Evolutionary conservation across 305 asterid genomes (phyloP), one percentile per base, ranked within the genome.

Genomic region (Euphrasia arctica): DNA sequence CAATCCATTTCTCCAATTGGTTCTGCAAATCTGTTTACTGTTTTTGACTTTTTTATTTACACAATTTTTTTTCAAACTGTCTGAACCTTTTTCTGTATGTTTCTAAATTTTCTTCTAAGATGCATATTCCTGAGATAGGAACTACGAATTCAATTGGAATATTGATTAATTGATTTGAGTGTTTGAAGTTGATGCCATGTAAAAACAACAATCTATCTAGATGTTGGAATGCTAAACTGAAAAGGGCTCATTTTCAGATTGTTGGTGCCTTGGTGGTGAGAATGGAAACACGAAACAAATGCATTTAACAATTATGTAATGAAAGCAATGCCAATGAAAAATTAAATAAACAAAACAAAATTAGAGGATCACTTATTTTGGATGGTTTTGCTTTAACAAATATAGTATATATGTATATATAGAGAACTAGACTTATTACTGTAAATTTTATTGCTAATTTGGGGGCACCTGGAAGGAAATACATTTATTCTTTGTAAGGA

Each of bases 51-150:
- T 47, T 48, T 13, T 28, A 57, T 61, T 13, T 65, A 11, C 27
- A 13, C 28, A 11, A 34, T 48, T 65, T n/a, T 18, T 48, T 62
- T 57, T 15, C 65, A 60, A 55, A 61, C 52, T 63, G 14, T 69
- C 2, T 58, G 28, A 54, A 10, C 51, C 54, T 41, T 69, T 64
- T 49, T 28, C 54, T 64, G 43, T 41, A 58, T 62, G 29, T 60
- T 63, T 58, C 14, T 41, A 29, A 49, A 65, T 10, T 15, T 49
- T 58, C 25, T 60, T 11, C 10, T 42, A 58, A 63, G 58, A 60
- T 54, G 72, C 69, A 39, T 34, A 22, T 60, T 12, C 25, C 68
- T 15, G 41, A 65, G 12, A 59, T 45, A 43, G 4, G 39, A 69
- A 18, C 42, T 10, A 43, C 3, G 47, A 69, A 18, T 41, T 32